Evolutionary conservation across 257 asterid genomes (phyloP), one percentile per base, ranked within the genome.

Genomic region (Petunia axillaris): DNA sequence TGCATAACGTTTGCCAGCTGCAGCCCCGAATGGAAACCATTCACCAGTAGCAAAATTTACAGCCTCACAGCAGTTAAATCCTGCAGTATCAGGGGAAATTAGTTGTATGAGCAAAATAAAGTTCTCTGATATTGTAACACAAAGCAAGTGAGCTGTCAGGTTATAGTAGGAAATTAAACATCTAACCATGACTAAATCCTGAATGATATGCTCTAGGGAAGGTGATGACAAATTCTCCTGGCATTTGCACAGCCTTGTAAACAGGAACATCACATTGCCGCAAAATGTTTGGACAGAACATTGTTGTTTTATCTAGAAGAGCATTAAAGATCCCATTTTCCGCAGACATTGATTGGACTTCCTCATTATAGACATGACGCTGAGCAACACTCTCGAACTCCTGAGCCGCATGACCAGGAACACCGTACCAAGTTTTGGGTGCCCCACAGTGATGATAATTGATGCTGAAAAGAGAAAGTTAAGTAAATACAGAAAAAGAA

Each of bases 391-490:
- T 79, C 83, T 88, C 91, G 35, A 88, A 83, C 64, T 52, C 57
- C 46, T 78, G 74, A 6, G 86, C 88, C 14, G 86, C 88, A 37
- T 77, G 52, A 5, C 91, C 67, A 10, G 91, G 89, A 68, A 88
- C 89, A 3, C 89, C 91, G 38, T 84, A 88, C 91, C 91, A 88
- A n/a, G 88, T 88, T 78, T 88, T 88, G 4, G 87, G 83, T 1
- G 88, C 91, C 3, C 91, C 91, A 76, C 89, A 88, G 78, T 88
- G 91, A 76, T 84, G 88, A 79, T 84, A 88, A 48, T 88, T 86
- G 39, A 88, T 86, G 83, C 91, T 86, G 84, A 63, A 52, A 35
- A 44, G 62, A 3, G 6, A 73, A 67, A 38, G 10, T 37, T 55
- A 14, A 71, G n/a, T 60, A 80, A 15, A 15, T 37, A 5, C 64